Evolutionary conservation across 2,329 filamentous ascomycete genomes (phyloP).

Genomic region (Exophiala lecanii-corni): DNA sequence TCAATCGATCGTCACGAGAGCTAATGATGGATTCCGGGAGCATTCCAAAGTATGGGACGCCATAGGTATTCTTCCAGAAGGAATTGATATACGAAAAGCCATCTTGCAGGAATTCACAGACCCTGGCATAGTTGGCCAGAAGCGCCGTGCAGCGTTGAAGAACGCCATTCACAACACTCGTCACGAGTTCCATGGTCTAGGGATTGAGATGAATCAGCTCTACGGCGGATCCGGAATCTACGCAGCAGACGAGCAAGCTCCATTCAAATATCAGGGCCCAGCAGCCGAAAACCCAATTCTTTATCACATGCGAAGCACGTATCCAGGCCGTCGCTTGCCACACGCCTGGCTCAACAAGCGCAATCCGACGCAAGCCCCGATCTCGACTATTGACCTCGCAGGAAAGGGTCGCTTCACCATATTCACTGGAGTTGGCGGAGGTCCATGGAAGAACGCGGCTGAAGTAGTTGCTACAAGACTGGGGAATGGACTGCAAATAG

Average conservation of each 20-base stretch:
- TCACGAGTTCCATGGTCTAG: slow-evolving; percentile 52
- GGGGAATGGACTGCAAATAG: slow-evolving; percentile 44
- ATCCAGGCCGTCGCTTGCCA: slow-evolving; percentile 57
- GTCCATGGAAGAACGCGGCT: slow-evolving; percentile 50
- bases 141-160: slow-evolving; percentile 37
- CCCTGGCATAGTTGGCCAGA: slow-evolving; percentile 34
- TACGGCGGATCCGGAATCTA: slow-evolving; percentile 46
- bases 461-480: slow-evolving; percentile 29
- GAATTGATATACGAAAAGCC: slow-evolving; percentile 35
- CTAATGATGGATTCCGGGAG: slow-evolving; percentile 54
- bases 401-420: slow-evolving; percentile 51
- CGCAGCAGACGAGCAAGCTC: slow-evolving; percentile 36
- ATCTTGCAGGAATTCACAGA: slow-evolving; percentile 40
- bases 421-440: slow-evolving; percentile 52
- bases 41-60: slow-evolving; percentile 45
- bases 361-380: slow-evolving; percentile 36
- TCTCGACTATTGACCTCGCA: slow-evolving; percentile 59
- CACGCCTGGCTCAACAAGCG: slow-evolving; percentile 58
- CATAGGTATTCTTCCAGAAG: slow-evolving; percentile 40
- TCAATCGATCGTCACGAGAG: slow-evolving; percentile 48
- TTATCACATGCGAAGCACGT: slow-evolving; percentile 47
- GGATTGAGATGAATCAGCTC: slow-evolving; percentile 57
- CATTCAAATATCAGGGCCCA: slow-evolving; percentile 12
- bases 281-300: slow-evolving; percentile 37
- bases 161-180: slow-evolving; percentile 40